Evolutionary conservation across 1,284 basidiomycete genomes (phyloP).

Genomic region (Phylloporus sp.): DNA sequence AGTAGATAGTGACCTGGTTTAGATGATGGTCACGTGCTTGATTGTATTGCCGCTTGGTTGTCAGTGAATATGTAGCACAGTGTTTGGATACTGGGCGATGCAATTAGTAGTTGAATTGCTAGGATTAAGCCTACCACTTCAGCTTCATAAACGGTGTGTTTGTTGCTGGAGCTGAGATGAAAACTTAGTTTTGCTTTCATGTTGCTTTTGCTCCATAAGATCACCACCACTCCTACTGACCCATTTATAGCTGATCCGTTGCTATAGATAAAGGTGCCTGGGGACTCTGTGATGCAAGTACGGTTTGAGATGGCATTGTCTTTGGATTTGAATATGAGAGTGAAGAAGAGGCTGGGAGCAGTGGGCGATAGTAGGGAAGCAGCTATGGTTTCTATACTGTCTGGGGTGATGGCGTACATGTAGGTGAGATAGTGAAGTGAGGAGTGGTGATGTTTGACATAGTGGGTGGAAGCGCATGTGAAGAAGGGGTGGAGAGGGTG

Average conservation of each 20-base stretch:
- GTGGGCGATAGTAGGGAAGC: too few species aligned
- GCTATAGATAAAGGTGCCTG: not conserved
- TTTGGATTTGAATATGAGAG: too few species aligned
- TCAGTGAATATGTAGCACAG: not conserved
- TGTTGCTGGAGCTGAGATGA: not conserved
- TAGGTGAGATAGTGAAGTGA: not conserved
- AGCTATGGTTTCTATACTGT: too few species aligned
- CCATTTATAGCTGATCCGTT: not conserved
- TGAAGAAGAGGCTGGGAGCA: too few species aligned
- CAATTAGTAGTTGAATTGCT: not conserved
- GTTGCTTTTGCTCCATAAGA: not conserved
- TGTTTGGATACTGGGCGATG: not conserved
- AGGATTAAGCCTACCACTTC: not conserved
- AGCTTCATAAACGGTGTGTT: not conserved
- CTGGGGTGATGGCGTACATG: too few species aligned
- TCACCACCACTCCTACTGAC: not conserved
- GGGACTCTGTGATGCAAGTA: too few species aligned
- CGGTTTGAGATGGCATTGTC: too few species aligned
- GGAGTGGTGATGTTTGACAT: not conserved
- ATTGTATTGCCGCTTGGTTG: not conserved
- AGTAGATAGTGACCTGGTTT: too few species aligned
- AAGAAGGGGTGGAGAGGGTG: not conserved
- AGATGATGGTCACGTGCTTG: not conserved
- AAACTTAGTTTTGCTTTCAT: not conserved
- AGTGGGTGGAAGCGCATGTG: not conserved